phyloP scores from a whole-genome alignment of 2,329 filamentous ascomycete species.

The Diaporthe citrichinensis region DNA sequence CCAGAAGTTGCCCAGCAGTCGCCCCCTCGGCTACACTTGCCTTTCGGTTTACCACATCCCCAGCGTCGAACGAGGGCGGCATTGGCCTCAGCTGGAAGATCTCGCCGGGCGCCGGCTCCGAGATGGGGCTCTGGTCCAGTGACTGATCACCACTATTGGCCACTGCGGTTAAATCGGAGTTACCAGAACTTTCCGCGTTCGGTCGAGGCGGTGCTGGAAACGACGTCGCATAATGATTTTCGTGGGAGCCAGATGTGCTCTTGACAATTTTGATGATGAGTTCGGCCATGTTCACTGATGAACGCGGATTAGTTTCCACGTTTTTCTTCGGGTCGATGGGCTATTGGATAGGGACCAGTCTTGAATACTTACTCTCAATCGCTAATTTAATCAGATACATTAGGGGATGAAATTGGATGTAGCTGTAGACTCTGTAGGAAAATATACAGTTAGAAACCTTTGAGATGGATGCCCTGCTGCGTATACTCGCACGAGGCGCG shows the following conservation, averaged over 20 bases:
- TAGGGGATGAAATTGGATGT: constrained; percentile 63
- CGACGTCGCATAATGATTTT: constrained; percentile 14
- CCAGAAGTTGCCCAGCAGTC: background rate
- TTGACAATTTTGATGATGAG: constrained; percentile 58
- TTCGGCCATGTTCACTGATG: constrained; percentile 61
- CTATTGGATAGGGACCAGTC: too few species aligned
- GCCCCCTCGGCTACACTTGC: constrained; percentile 24
- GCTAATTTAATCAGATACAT: constrained; percentile 63
- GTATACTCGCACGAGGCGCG: background rate
- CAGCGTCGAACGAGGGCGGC: constrained; percentile 15
- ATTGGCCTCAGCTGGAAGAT: constrained; percentile 3
- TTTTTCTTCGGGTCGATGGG: background rate
- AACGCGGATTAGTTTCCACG: background rate
- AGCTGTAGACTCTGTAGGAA: constrained; percentile 45
- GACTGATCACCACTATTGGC: constrained; percentile 6
- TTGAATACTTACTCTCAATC: constrained; percentile 56
- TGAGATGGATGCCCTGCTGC: too few species aligned
- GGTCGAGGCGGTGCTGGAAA: background rate
- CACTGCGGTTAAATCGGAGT: background rate
- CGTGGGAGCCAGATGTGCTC: constrained; percentile 14
- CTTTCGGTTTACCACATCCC: constrained; percentile 14
- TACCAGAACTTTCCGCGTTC: background rate
- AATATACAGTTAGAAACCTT: background rate
- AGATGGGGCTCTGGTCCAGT: background rate
- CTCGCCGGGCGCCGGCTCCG: background rate